These are phyloP conservation scores for Secale cereale DNA, from an alignment of 176 grass and related monocot species.

Conservation along the genomic window DNA sequence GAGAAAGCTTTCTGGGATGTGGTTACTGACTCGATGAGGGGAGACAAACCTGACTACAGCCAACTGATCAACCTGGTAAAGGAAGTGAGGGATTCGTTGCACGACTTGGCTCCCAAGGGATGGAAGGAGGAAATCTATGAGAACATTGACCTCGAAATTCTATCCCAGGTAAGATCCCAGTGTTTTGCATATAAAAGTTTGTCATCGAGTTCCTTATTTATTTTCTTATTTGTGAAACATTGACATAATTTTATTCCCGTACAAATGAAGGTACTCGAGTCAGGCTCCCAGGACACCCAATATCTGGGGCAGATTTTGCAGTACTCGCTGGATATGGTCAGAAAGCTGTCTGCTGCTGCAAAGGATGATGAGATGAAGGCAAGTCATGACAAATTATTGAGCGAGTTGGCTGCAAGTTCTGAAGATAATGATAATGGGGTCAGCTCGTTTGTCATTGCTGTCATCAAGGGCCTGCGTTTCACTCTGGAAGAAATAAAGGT, in stretches of 20 bases:
- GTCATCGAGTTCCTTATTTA: not conserved
- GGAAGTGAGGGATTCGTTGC: conserved; percentile 87
- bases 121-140: conserved; percentile 80
- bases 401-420: conserved; percentile 58
- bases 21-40: conserved; percentile 62
- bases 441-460: conserved; percentile 61
- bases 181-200: not conserved
- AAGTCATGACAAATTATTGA: conserved; percentile 66
- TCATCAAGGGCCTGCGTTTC: conserved; percentile 83
- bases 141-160: conserved; percentile 83
- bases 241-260: conserved; percentile 9
- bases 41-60: conserved; percentile 69
- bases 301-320: conserved; percentile 84
- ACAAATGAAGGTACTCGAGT: conserved; percentile 55
- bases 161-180: conserved; percentile 62
- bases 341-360: conserved; percentile 62
- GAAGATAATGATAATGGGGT: conserved; percentile 35
- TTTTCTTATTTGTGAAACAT: not conserved
- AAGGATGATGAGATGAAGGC: conserved; percentile 77
- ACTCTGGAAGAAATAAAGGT: conserved; percentile 93
- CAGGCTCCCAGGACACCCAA: conserved; percentile 50
- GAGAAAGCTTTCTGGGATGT: conserved; percentile 89
- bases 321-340: conserved; percentile 61
- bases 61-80: conserved; percentile 72
- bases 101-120: conserved; percentile 67